Evolutionary conservation across 225 moss, liverwort and hornwort species (phyloP).

Genomic region (Pseudisothecium myosuroides): DNA sequence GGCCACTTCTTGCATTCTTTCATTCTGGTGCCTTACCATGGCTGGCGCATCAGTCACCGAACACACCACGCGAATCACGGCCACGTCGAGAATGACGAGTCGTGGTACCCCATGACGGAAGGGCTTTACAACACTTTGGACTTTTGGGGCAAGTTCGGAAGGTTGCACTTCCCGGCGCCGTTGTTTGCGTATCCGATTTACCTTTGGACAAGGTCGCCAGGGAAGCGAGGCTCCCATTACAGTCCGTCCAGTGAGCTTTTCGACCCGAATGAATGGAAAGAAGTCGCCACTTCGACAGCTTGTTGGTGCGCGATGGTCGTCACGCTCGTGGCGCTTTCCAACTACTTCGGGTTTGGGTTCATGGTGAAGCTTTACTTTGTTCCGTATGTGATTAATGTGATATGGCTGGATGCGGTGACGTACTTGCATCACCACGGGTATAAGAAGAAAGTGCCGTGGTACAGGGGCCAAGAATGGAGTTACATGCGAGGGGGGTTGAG

Average conservation of each 20-base stretch:
- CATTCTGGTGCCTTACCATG: conserved; percentile 68
- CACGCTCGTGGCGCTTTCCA: not conserved
- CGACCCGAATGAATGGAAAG: conserved; percentile 33
- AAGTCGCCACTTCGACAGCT: conserved; percentile 29
- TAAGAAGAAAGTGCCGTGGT: conserved; percentile 66
- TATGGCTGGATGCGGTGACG: conserved; percentile 56
- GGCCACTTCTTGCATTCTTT: conserved; percentile 46
- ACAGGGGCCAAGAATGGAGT: conserved; percentile 65
- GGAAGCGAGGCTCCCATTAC: conserved; percentile 45
- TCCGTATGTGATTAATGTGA: conserved; percentile 40
- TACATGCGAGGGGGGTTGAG: conserved; percentile 57
- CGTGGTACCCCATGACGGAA: conserved; percentile 62
- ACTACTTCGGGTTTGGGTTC: conserved; percentile 11
- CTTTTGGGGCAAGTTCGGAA: not conserved
- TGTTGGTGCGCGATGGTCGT: conserved; percentile 43
- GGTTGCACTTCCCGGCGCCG: conserved; percentile 23
- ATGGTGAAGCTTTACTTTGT: conserved; percentile 39
- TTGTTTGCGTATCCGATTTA: conserved; percentile 47
- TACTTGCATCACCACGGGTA: conserved; percentile 73
- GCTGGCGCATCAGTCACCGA: conserved; percentile 73
- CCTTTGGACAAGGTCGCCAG: conserved; percentile 47
- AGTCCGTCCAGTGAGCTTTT: conserved; percentile 35
- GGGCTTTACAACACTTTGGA: conserved; percentile 17
- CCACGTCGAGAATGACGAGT: conserved; percentile 72
- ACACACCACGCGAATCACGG: conserved; percentile 78